Percentiles rank a stretch among this genome's conserved stretches.
phyloP scores from a whole-genome alignment of 805 yeast genomes.

The Candida loeiensis region DNA sequence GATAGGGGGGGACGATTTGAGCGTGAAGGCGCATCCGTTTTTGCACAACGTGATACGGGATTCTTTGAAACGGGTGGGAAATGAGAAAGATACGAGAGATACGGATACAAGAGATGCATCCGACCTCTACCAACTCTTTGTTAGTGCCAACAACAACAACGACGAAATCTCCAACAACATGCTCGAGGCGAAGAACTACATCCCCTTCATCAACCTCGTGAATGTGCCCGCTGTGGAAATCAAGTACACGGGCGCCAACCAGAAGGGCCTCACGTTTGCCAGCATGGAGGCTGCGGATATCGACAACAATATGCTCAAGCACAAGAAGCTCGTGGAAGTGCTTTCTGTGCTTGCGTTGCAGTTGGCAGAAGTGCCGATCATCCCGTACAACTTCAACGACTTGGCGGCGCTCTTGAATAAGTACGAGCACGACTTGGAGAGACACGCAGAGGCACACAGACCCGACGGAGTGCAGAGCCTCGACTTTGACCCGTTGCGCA shows the following conservation, averaged over 20 bases:
- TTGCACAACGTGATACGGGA: constrained; percentile 47
- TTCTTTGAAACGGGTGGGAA: constrained; percentile 27
- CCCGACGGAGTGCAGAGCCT: constrained; percentile 17
- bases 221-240: constrained; percentile 73
- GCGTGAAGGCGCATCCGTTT: constrained; percentile 63
- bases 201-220: constrained; percentile 59
- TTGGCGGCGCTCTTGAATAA: constrained; percentile 43
- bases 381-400: constrained; percentile 60
- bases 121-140: constrained; percentile 14
- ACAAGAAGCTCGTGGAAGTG: constrained; percentile 53
- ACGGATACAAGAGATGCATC: constrained; percentile 15
- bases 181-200: constrained; percentile 54
- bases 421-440: constrained; percentile 46
- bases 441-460: constrained; percentile 24
- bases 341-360: constrained; percentile 52
- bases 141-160: constrained; percentile 18
- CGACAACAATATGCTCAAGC: constrained; percentile 57
- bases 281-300: constrained; percentile 44
- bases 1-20: constrained; percentile 50
- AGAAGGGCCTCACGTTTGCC: constrained; percentile 55
- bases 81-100: constrained; percentile 14
- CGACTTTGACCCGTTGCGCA: constrained; percentile 22
- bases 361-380: constrained; percentile 69
- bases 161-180: constrained; percentile 29
- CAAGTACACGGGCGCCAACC: constrained; percentile 43